Conservation (phyloP, 169 alveolate genomes). For the Amoebophrya sp. region DNA sequence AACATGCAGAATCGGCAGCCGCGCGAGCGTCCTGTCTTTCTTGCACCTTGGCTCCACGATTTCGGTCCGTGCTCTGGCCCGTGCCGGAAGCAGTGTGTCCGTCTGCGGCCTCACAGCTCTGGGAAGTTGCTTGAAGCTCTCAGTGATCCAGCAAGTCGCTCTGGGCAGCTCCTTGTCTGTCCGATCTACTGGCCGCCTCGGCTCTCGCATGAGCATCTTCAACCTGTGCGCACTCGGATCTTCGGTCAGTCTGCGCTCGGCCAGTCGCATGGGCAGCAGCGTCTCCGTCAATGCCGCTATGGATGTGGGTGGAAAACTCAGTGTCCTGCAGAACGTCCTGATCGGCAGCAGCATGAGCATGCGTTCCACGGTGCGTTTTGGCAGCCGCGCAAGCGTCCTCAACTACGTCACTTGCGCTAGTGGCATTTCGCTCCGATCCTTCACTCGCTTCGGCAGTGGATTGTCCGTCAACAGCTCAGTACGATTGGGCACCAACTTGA, state of each 20-base stretch:
- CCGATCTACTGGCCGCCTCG: neutral
- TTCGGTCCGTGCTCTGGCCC: neutral
- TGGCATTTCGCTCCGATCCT: neutral
- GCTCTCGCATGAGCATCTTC: neutral
- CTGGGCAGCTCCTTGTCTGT: neutral
- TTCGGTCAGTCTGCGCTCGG: neutral
- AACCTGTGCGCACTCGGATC: conserved; percentile 10
- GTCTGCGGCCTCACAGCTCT: neutral
- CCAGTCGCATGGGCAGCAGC: conserved; percentile 1
- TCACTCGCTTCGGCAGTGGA: neutral
- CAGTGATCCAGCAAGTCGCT: neutral
- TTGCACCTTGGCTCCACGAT: conserved; percentile 13
- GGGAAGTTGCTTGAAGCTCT: neutral
- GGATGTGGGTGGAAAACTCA: neutral
- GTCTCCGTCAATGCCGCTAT: neutral
- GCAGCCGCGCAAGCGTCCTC: neutral
- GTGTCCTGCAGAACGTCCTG: neutral
- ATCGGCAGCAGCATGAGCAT: neutral
- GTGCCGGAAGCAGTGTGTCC: neutral
- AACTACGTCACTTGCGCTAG: neutral
- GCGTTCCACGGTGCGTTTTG: neutral
- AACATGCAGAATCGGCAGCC: neutral
- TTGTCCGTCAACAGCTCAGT: neutral
- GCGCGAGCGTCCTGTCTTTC: neutral
- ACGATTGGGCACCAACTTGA: neutral